A percentile compares a stretch with the other conserved stretches of the same genome.
Evolutionary conservation across 208 protist species (phyloP).

Genomic region (Novymonas esmeraldas): DNA sequence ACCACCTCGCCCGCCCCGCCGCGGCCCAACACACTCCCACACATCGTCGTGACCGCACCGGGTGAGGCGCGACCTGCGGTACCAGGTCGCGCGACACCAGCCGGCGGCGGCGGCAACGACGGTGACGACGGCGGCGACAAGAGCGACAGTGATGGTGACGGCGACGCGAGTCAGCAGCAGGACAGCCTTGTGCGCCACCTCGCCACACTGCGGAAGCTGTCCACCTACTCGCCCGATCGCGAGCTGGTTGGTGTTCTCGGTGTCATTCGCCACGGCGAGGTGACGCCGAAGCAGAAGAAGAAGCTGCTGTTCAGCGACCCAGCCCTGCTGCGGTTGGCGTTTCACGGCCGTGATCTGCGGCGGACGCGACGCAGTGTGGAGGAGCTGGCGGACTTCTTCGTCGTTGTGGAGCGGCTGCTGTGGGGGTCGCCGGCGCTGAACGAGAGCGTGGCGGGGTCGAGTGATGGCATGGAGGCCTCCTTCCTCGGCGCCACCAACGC

Average conservation of each 20-base stretch:
- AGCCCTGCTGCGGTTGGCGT: constrained; percentile 26
- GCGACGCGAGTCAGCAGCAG: not conserved
- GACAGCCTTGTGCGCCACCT: constrained; percentile 33
- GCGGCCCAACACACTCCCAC: not conserved
- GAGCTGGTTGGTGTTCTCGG: constrained; percentile 58
- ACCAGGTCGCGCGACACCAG: not conserved
- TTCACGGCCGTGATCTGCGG: constrained; percentile 16
- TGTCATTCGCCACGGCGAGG: constrained; percentile 53
- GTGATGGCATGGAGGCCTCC: constrained; percentile 9
- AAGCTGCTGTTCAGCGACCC: constrained; percentile 56
- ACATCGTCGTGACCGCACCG: constrained; percentile 13
- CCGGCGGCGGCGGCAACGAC: not conserved
- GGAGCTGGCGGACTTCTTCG: constrained; percentile 29
- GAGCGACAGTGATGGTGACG: not conserved
- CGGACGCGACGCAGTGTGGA: constrained; percentile 21
- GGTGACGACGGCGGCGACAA: not conserved
- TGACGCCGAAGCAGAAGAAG: constrained; percentile 63
- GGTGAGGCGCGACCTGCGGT: not conserved
- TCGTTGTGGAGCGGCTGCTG: constrained; percentile 20
- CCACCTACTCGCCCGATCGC: constrained; percentile 43
- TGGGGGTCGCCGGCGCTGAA: not conserved
- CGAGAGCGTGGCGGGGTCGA: not conserved
- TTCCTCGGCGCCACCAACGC: constrained; percentile 3
- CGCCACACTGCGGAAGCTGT: constrained; percentile 44
- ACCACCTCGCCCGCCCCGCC: not conserved